Base-by-base conservation (phyloP, 768 basidiomycete species). In the Lanmaoa pseudosensibilis region DNA sequence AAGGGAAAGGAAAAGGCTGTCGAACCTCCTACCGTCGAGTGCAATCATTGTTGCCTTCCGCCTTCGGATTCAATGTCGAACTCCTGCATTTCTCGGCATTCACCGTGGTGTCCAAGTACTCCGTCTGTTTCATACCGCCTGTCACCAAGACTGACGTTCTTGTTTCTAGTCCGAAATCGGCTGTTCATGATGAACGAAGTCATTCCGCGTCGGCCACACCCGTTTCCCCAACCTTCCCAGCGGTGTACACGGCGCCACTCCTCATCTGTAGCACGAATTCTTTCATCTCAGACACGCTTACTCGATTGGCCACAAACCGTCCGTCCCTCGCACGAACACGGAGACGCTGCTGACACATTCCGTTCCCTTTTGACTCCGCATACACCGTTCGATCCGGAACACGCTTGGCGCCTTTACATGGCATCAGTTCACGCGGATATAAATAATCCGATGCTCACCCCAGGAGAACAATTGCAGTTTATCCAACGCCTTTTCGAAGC, bases 1-100 rank as follows among this genome's bases (percentile, higher is more conserved):
- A 86, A 83, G 64, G 83, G 82, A 33, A 86, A 86, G 69, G 80
- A 76, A 62, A 80, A 73, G 63, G 77, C 73, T 21, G 57, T 64
- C 46, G 66, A 71, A 43, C 59, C 65, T 36, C 55, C 62, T 36
- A 59, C 67, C 47, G 45, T 66, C 47, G 69, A 71, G 33, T 73
- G 69, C 48, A 67, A 58, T 18, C 65, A 73, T 46, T 74, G 72
- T 19, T 41, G 38, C 25, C 48, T 40, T 48, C 46, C 49, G 34
- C 37, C 41, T 40, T 52, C 52, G 9, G 50, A 63, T 21, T 46
- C 61, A n/a, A 54, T 33, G 64, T 70, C 76, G 54, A 78, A 76
- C 59, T 79, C 81, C 74, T 82, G 75, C 67, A 73, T 75, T 49
- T 69, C 73, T 50, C 77, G 74, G 49, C 78, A 83, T 63, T 76